phyloP scores from a whole-genome alignment of 2,329 filamentous ascomycete species.

The Alternaria rosae region DNA sequence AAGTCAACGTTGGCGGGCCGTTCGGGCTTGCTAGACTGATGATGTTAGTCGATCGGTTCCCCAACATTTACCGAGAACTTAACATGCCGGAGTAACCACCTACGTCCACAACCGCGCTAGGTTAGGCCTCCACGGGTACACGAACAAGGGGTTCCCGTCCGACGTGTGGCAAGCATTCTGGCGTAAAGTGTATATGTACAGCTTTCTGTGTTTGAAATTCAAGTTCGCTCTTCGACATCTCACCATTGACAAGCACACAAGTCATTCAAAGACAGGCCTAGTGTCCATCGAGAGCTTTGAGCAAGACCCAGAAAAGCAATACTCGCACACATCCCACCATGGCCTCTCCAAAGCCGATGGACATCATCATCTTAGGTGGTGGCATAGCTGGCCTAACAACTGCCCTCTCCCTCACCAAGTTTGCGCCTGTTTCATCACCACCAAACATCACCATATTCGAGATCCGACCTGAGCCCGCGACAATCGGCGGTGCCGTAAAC shows the following conservation, averaged over 20 bases:
- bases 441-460: constrained; percentile 58
- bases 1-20: not conserved
- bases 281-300: not conserved
- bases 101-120: not conserved
- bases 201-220: not conserved
- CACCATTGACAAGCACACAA: not conserved
- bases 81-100: constrained; percentile 3
- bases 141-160: not conserved
- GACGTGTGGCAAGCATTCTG: not conserved
- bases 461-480: constrained; percentile 55
- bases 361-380: constrained; percentile 42
- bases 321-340: not conserved
- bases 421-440: constrained; percentile 46
- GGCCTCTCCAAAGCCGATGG: constrained; percentile 18
- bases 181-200: not conserved
- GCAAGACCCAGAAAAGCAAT: not conserved
- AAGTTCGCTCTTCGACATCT: not conserved
- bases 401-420: constrained; percentile 56
- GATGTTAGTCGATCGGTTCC: constrained; percentile 10
- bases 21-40: constrained; percentile 7
- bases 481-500: constrained; percentile 67
- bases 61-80: constrained; percentile 8
- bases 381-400: constrained; percentile 47
- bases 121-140: not conserved
- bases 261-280: not conserved